A percentile compares a stretch with the other conserved stretches of the same genome.
Conservation (phyloP, 441 rosid genomes). For the Populus hybrid region DNA sequence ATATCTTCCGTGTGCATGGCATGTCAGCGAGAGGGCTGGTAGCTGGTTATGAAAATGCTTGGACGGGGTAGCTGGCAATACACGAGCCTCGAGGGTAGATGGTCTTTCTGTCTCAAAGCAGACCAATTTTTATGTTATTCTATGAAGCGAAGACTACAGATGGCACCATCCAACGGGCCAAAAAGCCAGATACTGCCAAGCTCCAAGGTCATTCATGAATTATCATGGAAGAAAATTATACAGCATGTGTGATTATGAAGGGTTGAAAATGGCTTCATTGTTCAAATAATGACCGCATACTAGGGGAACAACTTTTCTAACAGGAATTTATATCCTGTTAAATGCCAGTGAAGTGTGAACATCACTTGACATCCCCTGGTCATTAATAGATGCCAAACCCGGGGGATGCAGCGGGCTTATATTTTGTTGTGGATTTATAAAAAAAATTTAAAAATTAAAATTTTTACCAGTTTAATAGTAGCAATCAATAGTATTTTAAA, state of each 20-base stretch:
- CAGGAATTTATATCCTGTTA: too few species aligned
- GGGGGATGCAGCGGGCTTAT: too few species aligned
- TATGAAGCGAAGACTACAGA: background rate
- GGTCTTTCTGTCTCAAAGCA: background rate
- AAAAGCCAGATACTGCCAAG: background rate
- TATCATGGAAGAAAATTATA: background rate
- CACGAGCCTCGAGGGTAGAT: conserved; percentile 22
- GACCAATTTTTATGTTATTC: background rate
- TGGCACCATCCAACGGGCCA: background rate
- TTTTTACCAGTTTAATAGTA: too few species aligned
- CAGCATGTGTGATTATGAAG: background rate
- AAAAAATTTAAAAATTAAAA: too few species aligned
- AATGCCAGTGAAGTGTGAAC: too few species aligned
- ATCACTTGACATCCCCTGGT: too few species aligned
- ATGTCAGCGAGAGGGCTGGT: background rate
- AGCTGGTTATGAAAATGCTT: background rate
- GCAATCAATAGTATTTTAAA: too few species aligned
- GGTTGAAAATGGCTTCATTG: too few species aligned
- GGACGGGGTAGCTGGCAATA: conserved; percentile 15
- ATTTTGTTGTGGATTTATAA: too few species aligned
- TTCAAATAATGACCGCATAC: too few species aligned
- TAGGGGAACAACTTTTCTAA: too few species aligned
- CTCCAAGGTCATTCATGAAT: background rate
- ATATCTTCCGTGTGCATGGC: background rate
- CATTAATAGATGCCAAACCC: too few species aligned